Percentiles rank a stretch among this genome's conserved stretches.
phyloP scores from a whole-genome alignment of 2,329 filamentous ascomycete genomes.

The Microcera coccophila region DNA sequence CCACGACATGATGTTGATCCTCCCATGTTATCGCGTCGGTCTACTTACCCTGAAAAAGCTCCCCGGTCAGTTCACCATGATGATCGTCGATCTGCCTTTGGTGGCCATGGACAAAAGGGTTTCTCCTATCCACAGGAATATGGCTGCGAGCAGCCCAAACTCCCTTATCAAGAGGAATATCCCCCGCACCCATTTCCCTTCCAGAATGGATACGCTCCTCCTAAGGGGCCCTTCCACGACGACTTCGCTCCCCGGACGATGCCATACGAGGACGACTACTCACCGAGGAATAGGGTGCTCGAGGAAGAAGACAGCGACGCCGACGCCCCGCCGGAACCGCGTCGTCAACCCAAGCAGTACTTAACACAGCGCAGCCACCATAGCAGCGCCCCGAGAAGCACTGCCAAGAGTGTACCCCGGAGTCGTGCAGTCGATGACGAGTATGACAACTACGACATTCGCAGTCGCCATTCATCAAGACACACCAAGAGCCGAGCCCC shows the following conservation, averaged over 20 bases:
- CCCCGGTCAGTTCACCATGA: slow-evolving; percentile 25
- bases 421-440: slow-evolving; percentile 27
- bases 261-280: slow-evolving; percentile 18
- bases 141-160: slow-evolving; percentile 16
- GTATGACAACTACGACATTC: slow-evolving; percentile 33
- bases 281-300: slow-evolving; percentile 10
- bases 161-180: slow-evolving; percentile 22
- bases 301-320: slow-evolving; percentile 26
- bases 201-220: slow-evolving; percentile 18
- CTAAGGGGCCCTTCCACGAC: slow-evolving; percentile 21
- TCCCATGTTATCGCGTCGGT: slow-evolving; percentile 39
- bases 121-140: slow-evolving; percentile 18
- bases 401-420: slow-evolving; percentile 24
- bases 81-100: slow-evolving; percentile 17
- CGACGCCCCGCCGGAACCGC: slow-evolving; percentile 11
- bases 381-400: slow-evolving; percentile 8
- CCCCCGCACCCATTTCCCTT: slow-evolving; percentile 17
- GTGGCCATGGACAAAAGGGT: slow-evolving; percentile 19
- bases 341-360: slow-evolving; percentile 20
- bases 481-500: slow-evolving; percentile 27
- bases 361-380: slow-evolving; percentile 13
- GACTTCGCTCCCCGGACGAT: slow-evolving; percentile 20
- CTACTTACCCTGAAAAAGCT: slow-evolving; percentile 45
- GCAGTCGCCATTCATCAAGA: slow-evolving; percentile 39
- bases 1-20: slow-evolving; percentile 40